These are phyloP conservation scores for Ganoderma leucocontextum DNA, from an alignment of 1,284 basidiomycete genomes.

Conservation along the genomic window DNA sequence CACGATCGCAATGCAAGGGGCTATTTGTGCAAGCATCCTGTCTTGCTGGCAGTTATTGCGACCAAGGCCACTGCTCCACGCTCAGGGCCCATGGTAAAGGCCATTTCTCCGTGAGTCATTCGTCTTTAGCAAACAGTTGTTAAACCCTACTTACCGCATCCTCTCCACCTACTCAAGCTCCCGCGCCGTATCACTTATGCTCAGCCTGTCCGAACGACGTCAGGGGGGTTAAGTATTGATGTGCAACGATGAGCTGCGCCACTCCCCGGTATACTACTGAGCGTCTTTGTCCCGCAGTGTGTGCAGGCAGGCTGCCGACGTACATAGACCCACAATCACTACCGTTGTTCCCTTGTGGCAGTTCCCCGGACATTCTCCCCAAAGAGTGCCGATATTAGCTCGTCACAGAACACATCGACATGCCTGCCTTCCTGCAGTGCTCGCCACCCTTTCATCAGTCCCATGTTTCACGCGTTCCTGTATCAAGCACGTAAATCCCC, in stretches of 20 bases:
- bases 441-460: background rate
- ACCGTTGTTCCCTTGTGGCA: background rate
- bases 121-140: too few relatives aligned
- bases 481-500: background rate
- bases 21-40: too few relatives aligned
- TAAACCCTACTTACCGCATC: too few relatives aligned
- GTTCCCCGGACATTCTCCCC: background rate
- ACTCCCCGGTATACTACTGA: background rate
- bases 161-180: background rate
- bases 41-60: too few relatives aligned
- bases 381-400: background rate
- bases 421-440: background rate
- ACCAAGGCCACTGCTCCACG: too few relatives aligned
- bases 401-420: background rate
- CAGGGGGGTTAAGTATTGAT: background rate
- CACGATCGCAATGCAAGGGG: too few relatives aligned
- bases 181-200: background rate
- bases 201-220: background rate
- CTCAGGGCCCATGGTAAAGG: too few relatives aligned
- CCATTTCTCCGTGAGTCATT: too few relatives aligned
- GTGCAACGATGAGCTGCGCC: background rate
- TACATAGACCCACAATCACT: background rate
- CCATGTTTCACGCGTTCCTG: background rate
- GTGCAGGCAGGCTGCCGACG: background rate
- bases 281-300: background rate